Percentiles rank a stretch among this genome's conserved stretches.
These are phyloP conservation scores for Lotmaria passim DNA, from an alignment of 208 protist genomes.

Conservation along the genomic window DNA sequence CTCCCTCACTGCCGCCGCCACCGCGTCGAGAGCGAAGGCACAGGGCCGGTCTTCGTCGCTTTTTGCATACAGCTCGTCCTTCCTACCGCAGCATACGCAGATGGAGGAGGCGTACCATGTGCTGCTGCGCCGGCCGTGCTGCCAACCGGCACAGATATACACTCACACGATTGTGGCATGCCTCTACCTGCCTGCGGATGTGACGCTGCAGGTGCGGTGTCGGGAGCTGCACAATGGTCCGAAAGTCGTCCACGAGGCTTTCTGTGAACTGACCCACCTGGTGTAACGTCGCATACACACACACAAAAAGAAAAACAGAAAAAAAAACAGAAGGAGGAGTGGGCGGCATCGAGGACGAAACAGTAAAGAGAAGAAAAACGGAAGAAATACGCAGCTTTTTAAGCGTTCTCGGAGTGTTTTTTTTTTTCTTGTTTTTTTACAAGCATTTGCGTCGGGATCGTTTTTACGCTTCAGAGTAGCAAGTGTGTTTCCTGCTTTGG, in stretches of 20 bases:
- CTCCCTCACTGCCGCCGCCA: not conserved
- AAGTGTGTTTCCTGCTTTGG: too few relatives aligned
- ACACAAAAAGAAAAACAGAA: slow-evolving; percentile 8
- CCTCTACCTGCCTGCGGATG: slow-evolving; percentile 47
- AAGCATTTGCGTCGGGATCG: too few relatives aligned
- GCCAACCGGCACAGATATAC: slow-evolving; percentile 36
- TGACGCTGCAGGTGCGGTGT: slow-evolving; percentile 52
- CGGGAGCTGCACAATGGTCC: slow-evolving; percentile 33
- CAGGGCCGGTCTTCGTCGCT: not conserved
- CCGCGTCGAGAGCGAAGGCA: not conserved
- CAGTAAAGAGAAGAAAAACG: too few relatives aligned
- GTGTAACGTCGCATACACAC: slow-evolving; percentile 27
- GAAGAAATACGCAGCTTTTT: too few relatives aligned
- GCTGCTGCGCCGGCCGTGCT: slow-evolving; percentile 35
- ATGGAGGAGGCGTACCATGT: slow-evolving; percentile 7
- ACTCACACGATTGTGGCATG: slow-evolving; percentile 56
- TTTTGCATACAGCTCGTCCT: not conserved
- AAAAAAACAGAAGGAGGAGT: slow-evolving; percentile 15
- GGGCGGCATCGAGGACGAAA: too few relatives aligned
- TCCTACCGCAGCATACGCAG: slow-evolving; percentile 9
- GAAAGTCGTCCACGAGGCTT: slow-evolving; percentile 43
- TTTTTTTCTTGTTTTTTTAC: too few relatives aligned
- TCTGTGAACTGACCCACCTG: slow-evolving; percentile 64
- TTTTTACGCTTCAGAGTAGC: too few relatives aligned
- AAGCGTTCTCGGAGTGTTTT: too few relatives aligned